A percentile compares a stretch with the other conserved stretches of the same genome.
Evolutionary conservation across 495 filamentous ascomycete genomes (phyloP).

Genomic region (Xylaria palmicola): DNA sequence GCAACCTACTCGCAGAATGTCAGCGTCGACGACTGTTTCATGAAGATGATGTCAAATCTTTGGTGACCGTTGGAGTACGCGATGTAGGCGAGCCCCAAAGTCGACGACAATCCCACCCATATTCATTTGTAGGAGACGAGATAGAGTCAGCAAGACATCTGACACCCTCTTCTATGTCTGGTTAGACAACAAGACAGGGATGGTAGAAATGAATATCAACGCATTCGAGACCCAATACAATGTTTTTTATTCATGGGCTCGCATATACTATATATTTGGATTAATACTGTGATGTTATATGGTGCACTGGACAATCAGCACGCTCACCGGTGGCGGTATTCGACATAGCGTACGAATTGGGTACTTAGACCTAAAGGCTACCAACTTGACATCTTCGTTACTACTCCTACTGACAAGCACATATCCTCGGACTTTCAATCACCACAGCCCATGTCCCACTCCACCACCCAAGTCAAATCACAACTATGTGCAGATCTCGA

Average conservation of each 20-base stretch:
- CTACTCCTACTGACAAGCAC: no score
- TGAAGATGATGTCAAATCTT: constrained; percentile 11
- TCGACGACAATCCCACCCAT: background rate
- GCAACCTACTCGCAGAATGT: constrained; percentile 39
- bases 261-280: background rate
- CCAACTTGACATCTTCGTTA: no score
- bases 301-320: background rate
- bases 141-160: background rate
- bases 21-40: constrained; percentile 1
- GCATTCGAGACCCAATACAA: background rate
- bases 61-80: background rate
- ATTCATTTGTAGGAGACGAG: background rate
- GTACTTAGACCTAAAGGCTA: no score
- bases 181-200: background rate
- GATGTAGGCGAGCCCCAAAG: background rate
- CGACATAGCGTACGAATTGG: background rate
- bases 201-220: background rate
- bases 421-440: no score
- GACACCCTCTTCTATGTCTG: background rate
- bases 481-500: background rate
- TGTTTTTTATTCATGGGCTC: background rate
- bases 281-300: background rate
- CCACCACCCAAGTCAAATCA: background rate
- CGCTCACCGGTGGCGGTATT: background rate
- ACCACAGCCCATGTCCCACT: background rate